Base-by-base conservation (phyloP, 768 basidiomycete genomes). In the Macrolepiota dolichaula region DNA sequence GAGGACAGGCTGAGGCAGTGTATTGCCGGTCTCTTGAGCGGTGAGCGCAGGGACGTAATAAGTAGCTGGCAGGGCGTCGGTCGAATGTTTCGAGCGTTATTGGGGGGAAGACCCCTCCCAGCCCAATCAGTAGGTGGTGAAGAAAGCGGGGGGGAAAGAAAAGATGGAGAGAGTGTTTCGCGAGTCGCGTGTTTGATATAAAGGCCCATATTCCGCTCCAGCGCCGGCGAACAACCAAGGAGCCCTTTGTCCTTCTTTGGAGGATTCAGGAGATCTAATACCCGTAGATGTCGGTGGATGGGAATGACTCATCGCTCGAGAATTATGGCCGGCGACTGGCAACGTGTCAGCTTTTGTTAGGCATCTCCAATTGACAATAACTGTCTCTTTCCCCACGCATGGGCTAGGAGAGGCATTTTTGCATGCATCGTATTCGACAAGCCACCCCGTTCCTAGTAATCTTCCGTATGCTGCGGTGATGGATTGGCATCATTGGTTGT, bases 81-180 rank as follows among this genome's bases (percentile, higher is more conserved):
- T 55, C 54, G 54, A 40, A 22, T 49, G 36, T 24, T 35, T 57
- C 47, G 56, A 57, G 56, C 56, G 47, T 49, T 49, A 57, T 12
- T 37, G 46, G 56, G 46, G 46, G 56, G 47, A n/a, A 19, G 56
- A 57, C 47, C 56, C 56, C 56, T 57, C 56, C 56, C 38, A 57
- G 56, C 56, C 47, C 47, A 57, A n/a, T 57, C 46, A 25, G 56
- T 57, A 36, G 47, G 32, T 7, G 56, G 15, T 12, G 51, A 35
- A 52, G 42, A 40, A 2, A 4, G 29, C 50, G 52, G 53, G 22
- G 50, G n/a, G n/a, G 12, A 12, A 42, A 42, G n/a, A n/a, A 24
- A 27, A 27, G 47, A 24, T 49, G 47, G 9, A 11, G 9, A 11
- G 17, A 44, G 42, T 10, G 4, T n/a, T 17, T 7, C 42, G 17